phyloP scores from a whole-genome alignment of 2,329 filamentous ascomycete genomes.

The Pseudopithomyces maydicus region DNA sequence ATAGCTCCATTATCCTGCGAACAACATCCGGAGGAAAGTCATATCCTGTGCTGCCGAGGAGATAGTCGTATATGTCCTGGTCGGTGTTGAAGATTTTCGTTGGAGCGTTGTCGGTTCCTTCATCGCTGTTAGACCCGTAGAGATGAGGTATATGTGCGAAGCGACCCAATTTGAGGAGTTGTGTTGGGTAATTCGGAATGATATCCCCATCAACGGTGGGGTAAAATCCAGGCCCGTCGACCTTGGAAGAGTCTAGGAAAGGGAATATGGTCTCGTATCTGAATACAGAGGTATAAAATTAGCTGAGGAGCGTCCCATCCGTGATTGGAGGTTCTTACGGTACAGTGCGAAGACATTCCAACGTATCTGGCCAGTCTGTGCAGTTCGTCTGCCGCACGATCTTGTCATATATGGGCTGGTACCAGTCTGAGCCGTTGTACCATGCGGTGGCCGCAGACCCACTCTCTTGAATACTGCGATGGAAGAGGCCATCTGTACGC shows the following conservation, averaged over 20 bases:
- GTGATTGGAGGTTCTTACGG: constrained; percentile 44
- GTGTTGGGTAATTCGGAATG: constrained; percentile 57
- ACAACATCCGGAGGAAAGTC: constrained; percentile 37
- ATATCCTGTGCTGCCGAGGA: constrained; percentile 40
- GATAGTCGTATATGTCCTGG: constrained; percentile 50
- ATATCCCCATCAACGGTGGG: constrained; percentile 63
- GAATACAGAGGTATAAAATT: too few relatives aligned
- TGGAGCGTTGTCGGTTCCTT: constrained; percentile 64
- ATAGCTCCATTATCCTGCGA: constrained; percentile 37
- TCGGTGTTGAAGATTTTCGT: constrained; percentile 60
- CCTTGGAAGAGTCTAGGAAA: constrained; percentile 53
- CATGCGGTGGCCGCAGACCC: constrained; percentile 45
- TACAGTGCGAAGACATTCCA: constrained; percentile 61
- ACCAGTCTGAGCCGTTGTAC: constrained; percentile 50
- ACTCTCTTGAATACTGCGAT: constrained; percentile 44
- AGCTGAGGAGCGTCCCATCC: too few relatives aligned
- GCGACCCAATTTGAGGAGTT: constrained; percentile 60
- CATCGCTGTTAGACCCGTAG: constrained; percentile 68
- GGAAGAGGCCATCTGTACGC: constrained; percentile 41
- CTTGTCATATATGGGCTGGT: constrained; percentile 53
- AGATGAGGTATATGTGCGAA: constrained; percentile 70
- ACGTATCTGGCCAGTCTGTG: constrained; percentile 47
- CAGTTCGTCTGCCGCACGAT: constrained; percentile 61
- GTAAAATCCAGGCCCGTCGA: constrained; percentile 46
- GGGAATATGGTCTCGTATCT: constrained; percentile 60